A percentile compares a stretch with the other conserved stretches of the same genome.
Evolutionary conservation across 371 early-diverging fungal species (phyloP).

Genomic region (Apophysomyces sp.): DNA sequence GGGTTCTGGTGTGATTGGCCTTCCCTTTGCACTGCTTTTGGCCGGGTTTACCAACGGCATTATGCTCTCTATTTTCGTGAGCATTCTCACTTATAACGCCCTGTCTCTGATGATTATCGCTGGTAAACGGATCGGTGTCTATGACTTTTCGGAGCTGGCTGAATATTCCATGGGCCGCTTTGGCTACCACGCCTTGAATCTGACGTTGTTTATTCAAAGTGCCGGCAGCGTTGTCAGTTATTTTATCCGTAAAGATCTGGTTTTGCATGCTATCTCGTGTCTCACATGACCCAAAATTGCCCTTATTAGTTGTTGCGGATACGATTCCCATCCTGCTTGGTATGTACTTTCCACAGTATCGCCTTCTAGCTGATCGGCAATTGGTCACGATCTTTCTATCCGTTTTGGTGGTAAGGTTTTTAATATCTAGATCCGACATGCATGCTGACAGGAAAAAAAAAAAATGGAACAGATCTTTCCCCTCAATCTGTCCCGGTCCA

Average conservation of each 20-base stretch:
- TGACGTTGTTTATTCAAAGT: constrained; percentile 51
- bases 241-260: constrained; percentile 49
- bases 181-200: constrained; percentile 50
- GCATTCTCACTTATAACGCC: constrained; percentile 42
- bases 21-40: constrained; percentile 52
- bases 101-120: constrained; percentile 48
- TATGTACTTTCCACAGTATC: constrained; percentile 36
- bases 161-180: constrained; percentile 51
- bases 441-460: neutral
- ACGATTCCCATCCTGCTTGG: constrained; percentile 55
- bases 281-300: neutral
- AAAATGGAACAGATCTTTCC: constrained; percentile 40
- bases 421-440: neutral
- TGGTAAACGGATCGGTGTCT: constrained; percentile 43
- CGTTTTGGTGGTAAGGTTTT: constrained; percentile 38
- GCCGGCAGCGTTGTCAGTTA: constrained; percentile 55
- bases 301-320: constrained; percentile 50
- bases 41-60: constrained; percentile 60
- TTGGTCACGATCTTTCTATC: constrained; percentile 48
- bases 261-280: neutral
- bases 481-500: constrained; percentile 50
- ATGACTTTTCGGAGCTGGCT: constrained; percentile 50
- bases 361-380: constrained; percentile 29
- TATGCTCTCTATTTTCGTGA: constrained; percentile 43
- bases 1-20: constrained; percentile 62